Conservation (phyloP, 2,329 filamentous ascomycete genomes). For the Pseudogymnoascus sp. region DNA sequence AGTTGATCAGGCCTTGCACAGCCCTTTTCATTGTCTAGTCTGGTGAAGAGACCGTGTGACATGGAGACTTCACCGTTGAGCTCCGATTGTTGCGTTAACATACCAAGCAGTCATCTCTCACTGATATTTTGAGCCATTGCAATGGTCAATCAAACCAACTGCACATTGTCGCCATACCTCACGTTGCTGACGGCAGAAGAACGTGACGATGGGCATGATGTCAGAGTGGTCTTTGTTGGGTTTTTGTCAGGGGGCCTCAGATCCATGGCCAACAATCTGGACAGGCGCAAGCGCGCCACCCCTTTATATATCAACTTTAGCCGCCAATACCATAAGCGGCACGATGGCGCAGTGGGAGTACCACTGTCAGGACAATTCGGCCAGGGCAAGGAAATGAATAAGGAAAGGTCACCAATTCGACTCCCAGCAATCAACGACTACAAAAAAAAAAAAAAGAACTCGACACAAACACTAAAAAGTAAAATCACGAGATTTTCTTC, state of each 20-base stretch:
- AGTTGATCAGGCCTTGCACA: background rate
- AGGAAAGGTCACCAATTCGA: background rate
- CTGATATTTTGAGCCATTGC: background rate
- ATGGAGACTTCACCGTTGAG: background rate
- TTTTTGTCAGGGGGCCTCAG: background rate
- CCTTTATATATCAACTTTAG: background rate
- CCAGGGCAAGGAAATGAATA: background rate
- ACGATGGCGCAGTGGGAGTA: background rate
- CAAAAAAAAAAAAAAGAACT: background rate
- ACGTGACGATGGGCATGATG: background rate
- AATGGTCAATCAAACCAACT: background rate
- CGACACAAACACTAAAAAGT: background rate
- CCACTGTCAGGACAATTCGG: background rate
- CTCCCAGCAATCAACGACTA: background rate
- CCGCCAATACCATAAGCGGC: background rate
- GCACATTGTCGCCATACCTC: background rate
- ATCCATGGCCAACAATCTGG: background rate
- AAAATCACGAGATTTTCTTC: background rate
- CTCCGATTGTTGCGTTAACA: background rate
- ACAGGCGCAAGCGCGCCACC: background rate
- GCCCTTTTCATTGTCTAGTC: background rate
- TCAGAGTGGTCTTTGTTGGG: background rate
- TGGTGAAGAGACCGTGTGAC: background rate
- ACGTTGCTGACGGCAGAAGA: background rate
- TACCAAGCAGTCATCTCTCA: background rate